phyloP scores from a whole-genome alignment of 768 basidiomycete genomes.

The Termitomyces eurrhizus region DNA sequence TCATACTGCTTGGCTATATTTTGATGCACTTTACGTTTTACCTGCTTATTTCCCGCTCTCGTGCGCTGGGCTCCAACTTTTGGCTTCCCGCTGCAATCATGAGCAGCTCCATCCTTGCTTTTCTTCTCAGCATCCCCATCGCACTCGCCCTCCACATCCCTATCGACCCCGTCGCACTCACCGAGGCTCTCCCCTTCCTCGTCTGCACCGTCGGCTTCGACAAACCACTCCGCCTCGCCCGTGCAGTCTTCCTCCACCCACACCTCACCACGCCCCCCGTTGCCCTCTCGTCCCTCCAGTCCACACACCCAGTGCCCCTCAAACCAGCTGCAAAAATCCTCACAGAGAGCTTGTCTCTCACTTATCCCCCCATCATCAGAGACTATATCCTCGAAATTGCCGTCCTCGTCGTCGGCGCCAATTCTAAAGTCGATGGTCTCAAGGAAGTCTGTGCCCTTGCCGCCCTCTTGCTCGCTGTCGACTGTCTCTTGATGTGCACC shows the following conservation, averaged over 20 bases:
- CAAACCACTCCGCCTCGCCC: slow-evolving; percentile 90
- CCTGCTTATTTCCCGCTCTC: slow-evolving; percentile 83
- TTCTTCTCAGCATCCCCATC: slow-evolving; percentile 80
- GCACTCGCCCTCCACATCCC: slow-evolving; percentile 72
- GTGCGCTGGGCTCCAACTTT: slow-evolving; percentile 71
- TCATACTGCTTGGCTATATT: slow-evolving; percentile 90
- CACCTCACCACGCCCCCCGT: slow-evolving; percentile 44
- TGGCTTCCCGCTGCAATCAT: slow-evolving; percentile 66
- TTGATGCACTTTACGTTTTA: slow-evolving; percentile 97
- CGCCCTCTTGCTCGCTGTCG: slow-evolving; percentile 79
- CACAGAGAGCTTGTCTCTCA: slow-evolving; percentile 74
- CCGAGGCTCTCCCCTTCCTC: slow-evolving; percentile 95
- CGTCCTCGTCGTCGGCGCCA: slow-evolving; percentile 83
- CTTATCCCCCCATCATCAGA: slow-evolving; percentile 80
- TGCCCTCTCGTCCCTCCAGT: slow-evolving; percentile 19
- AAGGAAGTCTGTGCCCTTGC: slow-evolving; percentile 95
- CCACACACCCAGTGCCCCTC: slow-evolving; percentile 34
- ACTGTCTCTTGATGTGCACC: slow-evolving; percentile 85
- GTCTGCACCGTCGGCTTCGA: slow-evolving; percentile 98
- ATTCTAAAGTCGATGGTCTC: slow-evolving; percentile 82
- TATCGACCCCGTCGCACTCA: slow-evolving; percentile 89
- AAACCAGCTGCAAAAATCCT: slow-evolving; percentile 83
- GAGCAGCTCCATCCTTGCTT: slow-evolving; percentile 75
- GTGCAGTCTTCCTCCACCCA: slow-evolving; percentile 85
- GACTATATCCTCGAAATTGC: slow-evolving; percentile 93